phyloP scores from a whole-genome alignment of 805 yeast species.

The Kregervanrija fluxuum region DNA sequence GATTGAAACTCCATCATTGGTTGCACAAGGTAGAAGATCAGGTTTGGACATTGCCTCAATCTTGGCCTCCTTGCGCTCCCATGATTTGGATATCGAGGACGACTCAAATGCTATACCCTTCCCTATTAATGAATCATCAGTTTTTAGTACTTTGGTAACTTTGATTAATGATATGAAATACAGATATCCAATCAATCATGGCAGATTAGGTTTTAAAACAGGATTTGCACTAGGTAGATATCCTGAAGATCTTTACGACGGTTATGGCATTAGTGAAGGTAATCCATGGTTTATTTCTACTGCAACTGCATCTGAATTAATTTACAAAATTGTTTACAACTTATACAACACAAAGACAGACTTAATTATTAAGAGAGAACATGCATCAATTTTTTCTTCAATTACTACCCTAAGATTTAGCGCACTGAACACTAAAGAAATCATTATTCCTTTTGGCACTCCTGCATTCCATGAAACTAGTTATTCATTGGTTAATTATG shows the following conservation, averaged over 20 bases:
- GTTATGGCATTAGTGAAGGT: constrained; percentile 63
- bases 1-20: constrained; percentile 57
- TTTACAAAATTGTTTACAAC: constrained; percentile 48
- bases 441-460: constrained; percentile 31
- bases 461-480: constrained; percentile 40
- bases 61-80: constrained; percentile 40
- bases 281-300: constrained; percentile 92
- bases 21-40: constrained; percentile 36
- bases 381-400: constrained; percentile 13
- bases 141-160: constrained; percentile 56
- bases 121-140: constrained; percentile 47
- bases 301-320: constrained; percentile 56
- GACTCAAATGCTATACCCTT: constrained; percentile 47
- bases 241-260: constrained; percentile 88
- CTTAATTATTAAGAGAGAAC: constrained; percentile 29
- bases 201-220: constrained; percentile 28
- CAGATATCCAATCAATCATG: constrained; percentile 71
- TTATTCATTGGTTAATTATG: constrained; percentile 41
- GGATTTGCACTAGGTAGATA: constrained; percentile 83
- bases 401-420: constrained; percentile 20
- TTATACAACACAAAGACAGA: constrained; percentile 33
- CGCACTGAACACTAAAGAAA: constrained; percentile 1
- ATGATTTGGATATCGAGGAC: constrained; percentile 30
- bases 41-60: constrained; percentile 80
- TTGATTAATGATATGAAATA: constrained; percentile 62